These are phyloP conservation scores for Xerocomus potaroensis DNA, from an alignment of 768 basidiomycete genomes.

Conservation along the genomic window DNA sequence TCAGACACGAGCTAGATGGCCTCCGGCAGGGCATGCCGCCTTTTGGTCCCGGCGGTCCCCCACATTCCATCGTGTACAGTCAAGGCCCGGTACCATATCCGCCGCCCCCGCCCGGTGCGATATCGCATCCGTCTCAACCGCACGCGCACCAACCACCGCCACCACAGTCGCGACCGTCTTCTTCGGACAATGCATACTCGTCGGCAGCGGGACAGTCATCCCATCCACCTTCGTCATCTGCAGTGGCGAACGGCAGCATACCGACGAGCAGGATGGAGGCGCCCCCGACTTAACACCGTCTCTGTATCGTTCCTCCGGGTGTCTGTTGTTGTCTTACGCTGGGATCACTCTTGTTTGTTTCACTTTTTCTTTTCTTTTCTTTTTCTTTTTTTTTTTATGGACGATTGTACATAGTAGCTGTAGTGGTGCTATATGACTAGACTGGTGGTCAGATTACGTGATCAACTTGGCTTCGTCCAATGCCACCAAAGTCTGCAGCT, in stretches of 20 bases:
- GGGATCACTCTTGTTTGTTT: conserved; percentile 22
- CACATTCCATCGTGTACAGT: conserved; percentile 48
- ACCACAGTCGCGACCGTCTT: conserved; percentile 50
- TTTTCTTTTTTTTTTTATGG: no score
- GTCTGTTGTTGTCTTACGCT: conserved; percentile 14
- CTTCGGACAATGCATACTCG: conserved; percentile 57
- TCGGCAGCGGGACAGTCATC: conserved; percentile 35
- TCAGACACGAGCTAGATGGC: conserved; percentile 69
- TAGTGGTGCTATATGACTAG: conserved; percentile 6
- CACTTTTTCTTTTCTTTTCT: no score
- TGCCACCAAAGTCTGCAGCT: conserved; percentile 34
- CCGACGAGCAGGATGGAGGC: conserved; percentile 40
- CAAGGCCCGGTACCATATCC: conserved; percentile 47
- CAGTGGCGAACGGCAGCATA: conserved; percentile 39
- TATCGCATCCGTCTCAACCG: conserved; percentile 39
- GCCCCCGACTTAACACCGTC: conserved; percentile 32
- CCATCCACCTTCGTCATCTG: conserved; percentile 25
- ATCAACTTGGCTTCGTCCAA: conserved; percentile 11
- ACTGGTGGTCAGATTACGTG: conserved; percentile 23
- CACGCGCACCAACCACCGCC: conserved; percentile 31
- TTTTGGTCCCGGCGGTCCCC: conserved; percentile 46
- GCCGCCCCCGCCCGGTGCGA: conserved; percentile 42
- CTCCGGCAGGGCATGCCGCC: conserved; percentile 55
- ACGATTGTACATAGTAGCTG: no score
- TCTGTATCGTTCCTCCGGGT: conserved; percentile 7